Conservation (phyloP, 1,284 basidiomycete species). For the Calocybe gambosa region DNA sequence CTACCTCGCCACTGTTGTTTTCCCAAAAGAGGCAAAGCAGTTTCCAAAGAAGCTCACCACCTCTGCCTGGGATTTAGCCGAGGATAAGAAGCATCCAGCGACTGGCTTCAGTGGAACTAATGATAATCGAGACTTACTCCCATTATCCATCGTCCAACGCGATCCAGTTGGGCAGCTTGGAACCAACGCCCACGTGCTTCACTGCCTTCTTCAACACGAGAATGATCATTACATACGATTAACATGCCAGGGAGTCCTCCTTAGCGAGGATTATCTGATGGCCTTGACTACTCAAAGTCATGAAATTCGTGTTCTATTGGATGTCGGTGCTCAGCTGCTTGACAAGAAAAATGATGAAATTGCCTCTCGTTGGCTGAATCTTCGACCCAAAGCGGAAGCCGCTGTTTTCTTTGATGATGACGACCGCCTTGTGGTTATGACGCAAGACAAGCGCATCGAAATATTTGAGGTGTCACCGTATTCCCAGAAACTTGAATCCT, state of each 20-base stretch:
- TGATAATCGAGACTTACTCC: constrained; percentile 44
- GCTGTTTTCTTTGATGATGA: constrained; percentile 44
- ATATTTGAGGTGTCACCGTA: constrained; percentile 38
- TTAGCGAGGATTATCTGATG: constrained; percentile 29
- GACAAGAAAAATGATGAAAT: constrained; percentile 40
- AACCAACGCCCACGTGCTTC: constrained; percentile 48
- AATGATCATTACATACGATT: constrained; percentile 32
- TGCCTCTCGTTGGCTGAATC: constrained; percentile 34
- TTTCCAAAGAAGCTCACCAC: constrained; percentile 42
- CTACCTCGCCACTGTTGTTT: constrained; percentile 42
- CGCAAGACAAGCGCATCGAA: constrained; percentile 33
- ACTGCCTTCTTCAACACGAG: constrained; percentile 36
- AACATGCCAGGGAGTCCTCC: constrained; percentile 18
- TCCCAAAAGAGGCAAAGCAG: constrained; percentile 44
- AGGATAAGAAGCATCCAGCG: constrained; percentile 26
- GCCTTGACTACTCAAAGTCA: constrained; percentile 28
- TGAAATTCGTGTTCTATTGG: constrained; percentile 40
- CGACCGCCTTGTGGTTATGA: constrained; percentile 38
- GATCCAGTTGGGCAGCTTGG: constrained; percentile 36
- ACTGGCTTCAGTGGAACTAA: constrained; percentile 59
- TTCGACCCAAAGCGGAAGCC: constrained; percentile 27
- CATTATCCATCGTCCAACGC: constrained; percentile 37
- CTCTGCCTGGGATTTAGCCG: constrained; percentile 49
- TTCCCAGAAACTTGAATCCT: constrained; percentile 34
- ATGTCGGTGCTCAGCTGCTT: constrained; percentile 54